Conservation (phyloP, 345 rosid genomes). For the Murraya paniculata region DNA sequence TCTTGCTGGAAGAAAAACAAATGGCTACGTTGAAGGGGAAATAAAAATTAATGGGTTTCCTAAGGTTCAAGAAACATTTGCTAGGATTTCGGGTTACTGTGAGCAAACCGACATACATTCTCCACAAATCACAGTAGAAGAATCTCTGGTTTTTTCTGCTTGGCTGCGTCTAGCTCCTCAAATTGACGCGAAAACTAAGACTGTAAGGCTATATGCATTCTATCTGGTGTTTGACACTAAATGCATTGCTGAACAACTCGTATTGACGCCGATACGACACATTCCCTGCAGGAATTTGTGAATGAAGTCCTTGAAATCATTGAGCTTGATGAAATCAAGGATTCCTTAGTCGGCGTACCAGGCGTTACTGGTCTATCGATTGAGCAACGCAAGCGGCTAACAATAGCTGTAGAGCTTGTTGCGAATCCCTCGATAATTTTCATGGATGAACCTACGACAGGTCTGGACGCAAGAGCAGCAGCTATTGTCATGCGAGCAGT, state of each 20-base stretch:
- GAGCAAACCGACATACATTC: constrained; percentile 49
- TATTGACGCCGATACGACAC: neutral
- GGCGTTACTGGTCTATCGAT: constrained; percentile 5
- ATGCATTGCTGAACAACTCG: too few relatives aligned
- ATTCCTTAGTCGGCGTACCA: constrained; percentile 11
- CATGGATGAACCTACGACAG: constrained; percentile 16
- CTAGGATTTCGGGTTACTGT: constrained; percentile 50
- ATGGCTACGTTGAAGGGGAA: constrained; percentile 44
- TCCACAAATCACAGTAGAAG: constrained; percentile 45
- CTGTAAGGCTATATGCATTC: constrained; percentile 12
- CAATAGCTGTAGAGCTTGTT: constrained; percentile 11
- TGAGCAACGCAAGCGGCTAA: constrained; percentile 14
- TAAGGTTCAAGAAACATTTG: constrained; percentile 46
- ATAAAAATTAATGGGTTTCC: constrained; percentile 41
- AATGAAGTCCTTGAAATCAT: constrained; percentile 9
- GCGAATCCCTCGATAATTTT: constrained; percentile 11
- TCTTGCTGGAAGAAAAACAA: constrained; percentile 48
- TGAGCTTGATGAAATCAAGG: constrained; percentile 9
- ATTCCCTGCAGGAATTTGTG: constrained; percentile 2
- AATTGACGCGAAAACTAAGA: constrained; percentile 33
- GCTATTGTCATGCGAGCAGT: constrained; percentile 15
- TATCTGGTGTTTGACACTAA: neutral
- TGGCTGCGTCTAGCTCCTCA: constrained; percentile 45
- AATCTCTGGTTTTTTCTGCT: constrained; percentile 43
- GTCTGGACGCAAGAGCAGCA: constrained; percentile 17